Base-by-base conservation (phyloP, 768 basidiomycete species). In the Leccinum variicolor region DNA sequence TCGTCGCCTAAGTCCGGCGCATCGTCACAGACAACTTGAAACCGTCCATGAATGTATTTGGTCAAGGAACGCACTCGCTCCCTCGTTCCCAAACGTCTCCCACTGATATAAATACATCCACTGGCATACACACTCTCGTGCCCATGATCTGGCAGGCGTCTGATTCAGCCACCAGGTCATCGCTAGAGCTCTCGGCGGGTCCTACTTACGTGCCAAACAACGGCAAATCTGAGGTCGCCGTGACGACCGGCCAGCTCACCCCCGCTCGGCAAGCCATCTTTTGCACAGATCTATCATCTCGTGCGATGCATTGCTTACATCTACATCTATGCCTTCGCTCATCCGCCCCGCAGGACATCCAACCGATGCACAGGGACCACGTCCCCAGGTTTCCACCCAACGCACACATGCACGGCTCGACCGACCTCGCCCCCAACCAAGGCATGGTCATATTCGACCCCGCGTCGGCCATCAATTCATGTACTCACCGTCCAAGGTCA, bases 161-260 rank as follows among this genome's bases (percentile, higher is more conserved):
- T 98, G 95, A 71, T 98, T 94, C 63, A 94, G 92, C 0, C 92
- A 94, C 72, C 92, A 94, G 63, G 87, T 93, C 64, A 64, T 96
- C 57, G 81, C 86, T 2, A 79, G 87, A 14, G 93, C 94, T 0
- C 76, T 92, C 33, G 94, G 90, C 11, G 87, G 84, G 9, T 69
- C 79, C 58, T n/a, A n/a, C 23, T 23, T 87, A 84, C 62, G 84
- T 85, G 1, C 81, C 74, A 15, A 94, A 91, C 66, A 68, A 70
- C 19, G 81, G 80, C 2, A 78, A 73, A 33, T 98, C 95, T 94
- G 96, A 98, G 71, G 78, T 92, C 21, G 89, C 94, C 2, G 83
- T 86, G 3, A 89, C 87, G 1, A 72, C 77, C 8, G 64, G 94
- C 19, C 67, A 79, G 23, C 79, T 96, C 51, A 92, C 87, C 0